Evolutionary conservation across 441 rosid genomes (phyloP), one percentile per base, ranked within the genome.

Genomic region (Syzygium malaccense): DNA sequence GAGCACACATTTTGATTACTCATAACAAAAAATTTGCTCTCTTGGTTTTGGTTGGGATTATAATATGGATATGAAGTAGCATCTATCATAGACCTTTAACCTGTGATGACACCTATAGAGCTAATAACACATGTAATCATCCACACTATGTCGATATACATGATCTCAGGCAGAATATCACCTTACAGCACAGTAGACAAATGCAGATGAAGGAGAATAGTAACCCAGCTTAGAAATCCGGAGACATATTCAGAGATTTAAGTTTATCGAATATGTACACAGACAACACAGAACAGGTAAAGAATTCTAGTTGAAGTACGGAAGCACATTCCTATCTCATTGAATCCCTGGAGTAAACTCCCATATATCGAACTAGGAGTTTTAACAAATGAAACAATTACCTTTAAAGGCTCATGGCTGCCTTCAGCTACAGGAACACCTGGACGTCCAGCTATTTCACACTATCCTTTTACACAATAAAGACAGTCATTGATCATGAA

Each of bases 381-480:
- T 87, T 10, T 51, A 23, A 87, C 23, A 33, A 78, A 51, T 51
- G 25, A 41, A 32, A 45, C 41, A 85, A 26, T 86, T 92, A 97
- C 99, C 98, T 95, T 96, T 54, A 97, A 92, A 68, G 99, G 99
- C 79, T 92, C 98, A 2, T 92, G 88, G 88, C 91, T 93, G 89
- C 99, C 99, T 90, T 95, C 94, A 11, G 98, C 98, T 18, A 97
- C 99, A 20, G 98, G 99, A 90, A 96, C 62, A 91, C 86, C 95
- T 33, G 96, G 94, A 93, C 93, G 88, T 80, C 99, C 99, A 91
- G 97, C 98, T 14, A 97, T 95, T 96, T 96, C 99, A 95, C 97
- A 97, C 99, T 97, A 93, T 95, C 95, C 95, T 95, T 96, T 93
- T 89, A 92, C 92, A 94, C 90, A 92, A 88, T 6, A 89, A 90